Conservation (phyloP, 1,139 yeast genomes). For the Sugiyamaella grinbergsii region DNA sequence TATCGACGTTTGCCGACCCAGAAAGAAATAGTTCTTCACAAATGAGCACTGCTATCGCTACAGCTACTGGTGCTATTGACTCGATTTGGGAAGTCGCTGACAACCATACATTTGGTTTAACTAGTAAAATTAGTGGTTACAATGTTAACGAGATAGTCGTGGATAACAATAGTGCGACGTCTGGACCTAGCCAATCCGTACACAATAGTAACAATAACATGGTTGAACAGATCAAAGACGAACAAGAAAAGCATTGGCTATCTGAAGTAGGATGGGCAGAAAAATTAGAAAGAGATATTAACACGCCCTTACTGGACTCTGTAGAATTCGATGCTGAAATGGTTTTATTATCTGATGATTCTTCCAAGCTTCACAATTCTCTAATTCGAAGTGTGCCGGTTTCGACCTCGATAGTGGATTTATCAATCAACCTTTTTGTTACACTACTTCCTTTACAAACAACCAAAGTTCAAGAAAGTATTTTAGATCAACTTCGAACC, state of each 20-base stretch:
- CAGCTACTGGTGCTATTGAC: slow-evolving; percentile 39
- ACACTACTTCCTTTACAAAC: slow-evolving; percentile 71
- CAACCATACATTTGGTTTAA: slow-evolving; percentile 42
- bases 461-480: slow-evolving; percentile 80
- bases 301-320: slow-evolving; percentile 32
- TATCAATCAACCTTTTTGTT: slow-evolving; percentile 76
- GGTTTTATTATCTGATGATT: slow-evolving; percentile 18
- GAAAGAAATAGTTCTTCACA: slow-evolving; percentile 35
- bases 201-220: slow-evolving; percentile 10
- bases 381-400: slow-evolving; percentile 33
- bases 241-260: slow-evolving; percentile 36
- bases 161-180: slow-evolving; percentile 10
- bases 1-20: slow-evolving; percentile 43
- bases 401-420: slow-evolving; percentile 62
- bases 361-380: slow-evolving; percentile 15
- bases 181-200: not conserved
- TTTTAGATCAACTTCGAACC: slow-evolving; percentile 74
- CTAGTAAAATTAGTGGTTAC: slow-evolving; percentile 36
- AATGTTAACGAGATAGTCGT: slow-evolving; percentile 28
- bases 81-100: slow-evolving; percentile 42
- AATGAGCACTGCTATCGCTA: slow-evolving; percentile 41
- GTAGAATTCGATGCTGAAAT: slow-evolving; percentile 37
- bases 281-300: slow-evolving; percentile 29
- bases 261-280: slow-evolving; percentile 34
- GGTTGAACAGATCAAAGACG: slow-evolving; percentile 26